These are phyloP conservation scores for Flammula alnicola DNA, from an alignment of 1,284 basidiomycete species.

Conservation along the genomic window DNA sequence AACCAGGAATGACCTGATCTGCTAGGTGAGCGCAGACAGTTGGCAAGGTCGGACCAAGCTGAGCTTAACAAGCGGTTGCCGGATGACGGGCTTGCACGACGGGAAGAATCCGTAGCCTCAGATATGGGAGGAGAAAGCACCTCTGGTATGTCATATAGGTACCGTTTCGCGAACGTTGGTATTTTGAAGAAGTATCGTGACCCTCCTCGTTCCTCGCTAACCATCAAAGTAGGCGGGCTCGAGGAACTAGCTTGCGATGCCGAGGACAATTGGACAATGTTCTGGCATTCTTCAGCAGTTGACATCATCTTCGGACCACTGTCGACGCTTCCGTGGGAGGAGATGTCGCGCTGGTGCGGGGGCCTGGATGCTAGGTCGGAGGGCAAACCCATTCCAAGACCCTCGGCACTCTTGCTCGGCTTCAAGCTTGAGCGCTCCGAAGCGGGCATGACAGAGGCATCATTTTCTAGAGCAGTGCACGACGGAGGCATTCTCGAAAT, in stretches of 20 bases:
- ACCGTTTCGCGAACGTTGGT: constrained; percentile 22
- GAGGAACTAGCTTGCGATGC: constrained; percentile 1
- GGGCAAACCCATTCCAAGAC: constrained; percentile 23
- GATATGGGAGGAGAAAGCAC: constrained; percentile 12
- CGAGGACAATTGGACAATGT: constrained; percentile 9
- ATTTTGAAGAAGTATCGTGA: constrained; percentile 21
- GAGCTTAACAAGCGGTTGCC: background rate
- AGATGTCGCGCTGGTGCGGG: constrained; percentile 10
- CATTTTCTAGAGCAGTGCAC: no score
- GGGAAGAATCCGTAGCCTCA: constrained; percentile 7
- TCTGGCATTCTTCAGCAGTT: constrained; percentile 12
- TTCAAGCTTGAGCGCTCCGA: constrained; percentile 2
- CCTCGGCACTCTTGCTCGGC: constrained; percentile 13
- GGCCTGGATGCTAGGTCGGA: constrained; percentile 18
- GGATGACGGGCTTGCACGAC: background rate
- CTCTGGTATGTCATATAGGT: constrained; percentile 29
- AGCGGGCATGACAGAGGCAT: no score
- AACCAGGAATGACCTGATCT: background rate
- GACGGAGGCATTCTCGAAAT: no score
- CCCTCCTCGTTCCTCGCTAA: constrained; percentile 1
- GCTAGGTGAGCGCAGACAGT: constrained; percentile 10
- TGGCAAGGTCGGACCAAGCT: constrained; percentile 2
- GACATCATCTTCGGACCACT: constrained; percentile 4
- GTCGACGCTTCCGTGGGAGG: constrained; percentile 4
- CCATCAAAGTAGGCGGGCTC: constrained; percentile 3